Conservation (phyloP, 345 rosid genomes). For the Raphanus sativus region DNA sequence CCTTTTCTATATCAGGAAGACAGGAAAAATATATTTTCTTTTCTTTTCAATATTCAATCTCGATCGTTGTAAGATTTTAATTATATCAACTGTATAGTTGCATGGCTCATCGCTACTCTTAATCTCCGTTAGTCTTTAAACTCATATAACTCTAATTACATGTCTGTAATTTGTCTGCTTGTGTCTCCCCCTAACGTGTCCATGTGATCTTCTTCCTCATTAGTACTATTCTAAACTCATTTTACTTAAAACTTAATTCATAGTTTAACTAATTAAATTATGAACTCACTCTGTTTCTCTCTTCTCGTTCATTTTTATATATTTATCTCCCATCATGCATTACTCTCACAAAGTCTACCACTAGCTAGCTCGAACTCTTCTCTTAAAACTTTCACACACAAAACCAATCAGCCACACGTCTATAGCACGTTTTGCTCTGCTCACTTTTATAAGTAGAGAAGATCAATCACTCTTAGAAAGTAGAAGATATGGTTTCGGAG, state of each 20-base stretch:
- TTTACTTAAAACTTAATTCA: neutral
- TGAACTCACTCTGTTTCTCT: conserved; percentile 11
- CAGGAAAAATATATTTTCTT: neutral
- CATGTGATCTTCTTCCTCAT: conserved; percentile 38
- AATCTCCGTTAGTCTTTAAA: conserved; percentile 8
- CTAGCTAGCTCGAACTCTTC: conserved; percentile 31
- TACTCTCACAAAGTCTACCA: conserved; percentile 35
- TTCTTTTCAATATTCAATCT: neutral
- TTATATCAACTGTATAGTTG: conserved; percentile 8
- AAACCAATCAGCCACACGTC: conserved; percentile 33
- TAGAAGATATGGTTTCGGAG: conserved; percentile 49
- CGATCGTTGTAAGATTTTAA: conserved; percentile 17
- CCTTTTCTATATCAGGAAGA: neutral
- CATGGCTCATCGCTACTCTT: conserved; percentile 27
- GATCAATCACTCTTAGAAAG: conserved; percentile 6
- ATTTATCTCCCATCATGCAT: conserved; percentile 23
- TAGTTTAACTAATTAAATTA: neutral
- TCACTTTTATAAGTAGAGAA: conserved; percentile 24
- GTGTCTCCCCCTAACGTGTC: conserved; percentile 37
- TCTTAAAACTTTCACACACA: conserved; percentile 6
- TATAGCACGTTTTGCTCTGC: conserved; percentile 26
- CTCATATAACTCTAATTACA: conserved; percentile 25
- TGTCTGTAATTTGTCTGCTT: conserved; percentile 39
- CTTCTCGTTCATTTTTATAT: neutral
- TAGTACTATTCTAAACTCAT: conserved; percentile 15